Percentiles rank a stretch among this genome's conserved stretches.
Evolutionary conservation across 2,329 filamentous ascomycete species (phyloP).

Genomic region (Fusarium sp.): DNA sequence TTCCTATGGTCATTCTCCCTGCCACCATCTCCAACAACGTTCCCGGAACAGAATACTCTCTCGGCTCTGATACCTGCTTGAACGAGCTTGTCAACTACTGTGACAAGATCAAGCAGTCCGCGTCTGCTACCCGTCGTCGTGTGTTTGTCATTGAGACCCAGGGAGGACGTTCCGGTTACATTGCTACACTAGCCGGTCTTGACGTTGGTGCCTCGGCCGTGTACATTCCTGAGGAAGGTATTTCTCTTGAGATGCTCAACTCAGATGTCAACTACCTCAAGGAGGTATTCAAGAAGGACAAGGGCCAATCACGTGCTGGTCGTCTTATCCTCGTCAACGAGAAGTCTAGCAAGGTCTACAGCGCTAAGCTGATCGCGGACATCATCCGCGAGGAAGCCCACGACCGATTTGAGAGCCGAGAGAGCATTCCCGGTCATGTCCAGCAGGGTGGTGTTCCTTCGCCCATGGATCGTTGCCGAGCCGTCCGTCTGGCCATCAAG

Average conservation of each 20-base stretch:
- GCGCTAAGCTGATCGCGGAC: slow-evolving; percentile 90
- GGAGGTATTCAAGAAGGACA: slow-evolving; percentile 85
- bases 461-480: slow-evolving; percentile 94
- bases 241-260: slow-evolving; percentile 92
- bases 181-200: slow-evolving; percentile 90
- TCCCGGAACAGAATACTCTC: slow-evolving; percentile 95
- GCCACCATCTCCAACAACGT: slow-evolving; percentile 99
- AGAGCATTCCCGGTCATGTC: slow-evolving; percentile 92
- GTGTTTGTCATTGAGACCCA: slow-evolving; percentile 99
- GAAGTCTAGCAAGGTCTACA: slow-evolving; percentile 90
- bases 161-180: slow-evolving; percentile 92
- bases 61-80: slow-evolving; percentile 95
- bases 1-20: slow-evolving; percentile 90
- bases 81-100: slow-evolving; percentile 96
- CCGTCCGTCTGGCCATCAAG: slow-evolving; percentile 91
- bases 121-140: slow-evolving; percentile 89
- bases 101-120: slow-evolving; percentile 97
- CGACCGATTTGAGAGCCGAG: slow-evolving; percentile 90
- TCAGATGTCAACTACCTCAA: slow-evolving; percentile 91
- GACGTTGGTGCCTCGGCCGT: slow-evolving; percentile 93
- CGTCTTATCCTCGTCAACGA: slow-evolving; percentile 98
- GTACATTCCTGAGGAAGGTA: slow-evolving; percentile 96
- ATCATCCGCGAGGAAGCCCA: slow-evolving; percentile 96
- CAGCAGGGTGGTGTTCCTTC: slow-evolving; percentile 94
- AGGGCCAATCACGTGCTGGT: slow-evolving; percentile 88